phyloP scores from a whole-genome alignment of 345 rosid genomes.

The Citrus cavaleriei region DNA sequence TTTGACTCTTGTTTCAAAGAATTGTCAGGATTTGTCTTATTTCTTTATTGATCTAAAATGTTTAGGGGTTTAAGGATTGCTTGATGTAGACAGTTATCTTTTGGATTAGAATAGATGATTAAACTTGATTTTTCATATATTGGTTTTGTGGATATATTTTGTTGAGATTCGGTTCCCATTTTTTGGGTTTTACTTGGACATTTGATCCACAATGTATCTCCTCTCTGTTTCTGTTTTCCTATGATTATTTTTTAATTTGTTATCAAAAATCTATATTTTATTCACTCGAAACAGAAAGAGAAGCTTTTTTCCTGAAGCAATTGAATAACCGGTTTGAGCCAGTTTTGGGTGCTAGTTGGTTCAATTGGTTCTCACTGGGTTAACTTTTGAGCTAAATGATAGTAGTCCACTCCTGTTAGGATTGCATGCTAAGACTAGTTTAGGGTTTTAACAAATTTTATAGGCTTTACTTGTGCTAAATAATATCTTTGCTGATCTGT shows the following conservation, averaged over 20 bases:
- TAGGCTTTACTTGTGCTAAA: neutral
- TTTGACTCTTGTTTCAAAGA: neutral
- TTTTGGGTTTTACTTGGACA: neutral
- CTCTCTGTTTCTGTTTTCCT: neutral
- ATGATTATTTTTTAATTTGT: neutral
- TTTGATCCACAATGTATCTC: neutral
- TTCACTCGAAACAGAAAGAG: neutral
- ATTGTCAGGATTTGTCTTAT: neutral
- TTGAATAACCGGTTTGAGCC: neutral
- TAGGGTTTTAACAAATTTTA: neutral
- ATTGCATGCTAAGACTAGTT: neutral
- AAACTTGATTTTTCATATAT: neutral
- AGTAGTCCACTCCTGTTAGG: neutral
- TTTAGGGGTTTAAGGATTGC: neutral
- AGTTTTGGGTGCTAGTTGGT: neutral
- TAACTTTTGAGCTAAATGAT: neutral
- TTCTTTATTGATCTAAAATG: neutral
- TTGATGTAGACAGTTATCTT: neutral
- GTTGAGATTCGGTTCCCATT: neutral
- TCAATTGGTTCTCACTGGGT: neutral
- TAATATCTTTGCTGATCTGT: slow-evolving; percentile 17
- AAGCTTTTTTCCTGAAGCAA: neutral
- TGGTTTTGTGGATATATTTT: neutral
- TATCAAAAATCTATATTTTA: neutral
- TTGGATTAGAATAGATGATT: neutral